A percentile compares a stretch with the other conserved stretches of the same genome.
These are phyloP conservation scores for Cenchrus fungigraminus DNA, from an alignment of 176 grass and related monocot species.

Conservation along the genomic window DNA sequence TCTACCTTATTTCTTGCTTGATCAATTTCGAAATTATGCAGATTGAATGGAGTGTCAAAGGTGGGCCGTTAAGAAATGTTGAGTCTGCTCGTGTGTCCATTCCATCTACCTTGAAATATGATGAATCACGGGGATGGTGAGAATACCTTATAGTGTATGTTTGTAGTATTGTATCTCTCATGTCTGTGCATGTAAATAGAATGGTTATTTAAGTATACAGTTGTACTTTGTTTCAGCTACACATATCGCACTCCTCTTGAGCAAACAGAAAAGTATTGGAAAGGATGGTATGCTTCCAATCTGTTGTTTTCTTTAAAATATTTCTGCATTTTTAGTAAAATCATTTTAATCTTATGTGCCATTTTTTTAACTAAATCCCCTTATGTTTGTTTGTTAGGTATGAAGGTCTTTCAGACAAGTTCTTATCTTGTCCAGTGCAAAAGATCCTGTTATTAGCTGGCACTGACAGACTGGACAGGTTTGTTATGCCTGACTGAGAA, in stretches of 20 bases:
- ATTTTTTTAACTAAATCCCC: not conserved
- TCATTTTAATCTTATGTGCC: not conserved
- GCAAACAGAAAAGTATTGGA: constrained; percentile 89
- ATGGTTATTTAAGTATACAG: constrained; percentile 26
- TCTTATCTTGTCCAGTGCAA: constrained; percentile 92
- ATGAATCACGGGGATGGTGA: constrained; percentile 90
- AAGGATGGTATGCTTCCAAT: constrained; percentile 80
- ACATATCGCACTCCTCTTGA: constrained; percentile 83
- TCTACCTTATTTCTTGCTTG: constrained; percentile 30
- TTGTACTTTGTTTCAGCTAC: constrained; percentile 67
- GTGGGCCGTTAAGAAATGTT: constrained; percentile 74
- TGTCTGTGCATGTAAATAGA: not conserved
- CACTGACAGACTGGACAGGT: constrained; percentile 98
- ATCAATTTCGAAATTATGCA: constrained; percentile 37
- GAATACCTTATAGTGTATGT: constrained; percentile 14
- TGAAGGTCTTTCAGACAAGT: constrained; percentile 97
- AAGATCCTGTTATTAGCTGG: constrained; percentile 94
- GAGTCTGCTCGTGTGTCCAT: constrained; percentile 90
- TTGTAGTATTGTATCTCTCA: constrained; percentile 17
- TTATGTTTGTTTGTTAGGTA: constrained; percentile 69
- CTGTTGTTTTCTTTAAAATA: constrained; percentile 7
- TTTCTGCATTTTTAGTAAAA: constrained; percentile 20
- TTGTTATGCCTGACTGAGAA: constrained; percentile 38
- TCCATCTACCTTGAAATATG: constrained; percentile 83
- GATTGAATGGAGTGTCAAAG: constrained; percentile 93